Evolutionary conservation across 768 basidiomycete genomes (phyloP), one percentile per base, ranked within the genome.

Genomic region (Suillus occidentalis): DNA sequence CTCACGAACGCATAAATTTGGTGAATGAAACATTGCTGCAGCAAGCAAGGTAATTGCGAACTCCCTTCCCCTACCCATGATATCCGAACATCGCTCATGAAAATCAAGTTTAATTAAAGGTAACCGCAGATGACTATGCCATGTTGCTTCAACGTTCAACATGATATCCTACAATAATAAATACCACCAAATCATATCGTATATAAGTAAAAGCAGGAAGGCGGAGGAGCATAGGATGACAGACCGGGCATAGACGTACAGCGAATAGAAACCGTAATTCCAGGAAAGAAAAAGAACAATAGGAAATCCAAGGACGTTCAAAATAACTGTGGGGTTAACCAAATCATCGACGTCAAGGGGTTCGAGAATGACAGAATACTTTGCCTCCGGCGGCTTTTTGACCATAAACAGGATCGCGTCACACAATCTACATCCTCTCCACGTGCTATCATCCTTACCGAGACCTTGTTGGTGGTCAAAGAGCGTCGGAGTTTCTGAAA

Each of bases 391-490:
- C 55, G 62, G 50, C 55, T 74, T 64, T 76, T 76, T 76, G 67
- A 74, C 75, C 75, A 73, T 60, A 68, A 77, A 76, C 36, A 63
- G 39, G 74, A 73, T 76, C 75, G 25, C 57, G 57, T 60, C 65
- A 65, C 53, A 60, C 50, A 36, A 65, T 57, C 52, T 65, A 22
- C 37, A 66, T 66, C 53, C 53, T 34, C 69, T 66, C 72, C 14
- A 60, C 53, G 25, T 64, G 28, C 56, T 59, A 63, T 31, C 52
- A 62, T 31, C 68, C 45, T 60, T 37, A 61, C 39, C 53, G 39
- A 60, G 74, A 73, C 70, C 70, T 65, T 37, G 34, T 77, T 76
- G 69, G 68, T 74, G 75, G 73, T 72, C 63, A 77, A 77, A 77
- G 52, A 75, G 69, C 61, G 65, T 60, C 68, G 68, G 68, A 69